phyloP scores from a whole-genome alignment of 2,329 filamentous ascomycete species.

The Nemania bipapillata region DNA sequence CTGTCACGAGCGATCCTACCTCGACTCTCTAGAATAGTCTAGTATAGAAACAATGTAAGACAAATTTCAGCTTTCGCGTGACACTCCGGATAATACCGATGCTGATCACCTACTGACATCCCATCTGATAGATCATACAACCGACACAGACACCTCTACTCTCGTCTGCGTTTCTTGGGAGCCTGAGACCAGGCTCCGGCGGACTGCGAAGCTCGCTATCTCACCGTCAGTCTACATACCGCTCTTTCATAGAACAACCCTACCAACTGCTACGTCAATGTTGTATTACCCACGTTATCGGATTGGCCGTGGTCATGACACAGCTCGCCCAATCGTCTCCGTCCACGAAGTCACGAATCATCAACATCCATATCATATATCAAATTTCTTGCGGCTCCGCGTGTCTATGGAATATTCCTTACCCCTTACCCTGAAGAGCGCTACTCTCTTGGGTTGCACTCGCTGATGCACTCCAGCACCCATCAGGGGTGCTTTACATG shows the following conservation, averaged over 20 bases:
- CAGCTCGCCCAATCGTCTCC: conserved; percentile 19
- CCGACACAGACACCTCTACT: neutral
- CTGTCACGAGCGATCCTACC: neutral
- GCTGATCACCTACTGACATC: conserved; percentile 2
- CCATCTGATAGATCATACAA: conserved; percentile 3
- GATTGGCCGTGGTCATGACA: conserved; percentile 12
- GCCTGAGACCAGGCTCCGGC: conserved; percentile 9
- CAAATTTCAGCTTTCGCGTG: conserved; percentile 3
- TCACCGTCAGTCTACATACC: conserved; percentile 10
- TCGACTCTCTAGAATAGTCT: neutral
- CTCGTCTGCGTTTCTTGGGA: neutral
- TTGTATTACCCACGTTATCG: neutral
- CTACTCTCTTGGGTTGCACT: neutral
- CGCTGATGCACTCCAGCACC: neutral
- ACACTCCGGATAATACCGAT: conserved; percentile 19
- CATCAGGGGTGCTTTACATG: conserved; percentile 17
- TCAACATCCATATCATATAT: conserved; percentile 10
- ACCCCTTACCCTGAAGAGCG: conserved; percentile 19
- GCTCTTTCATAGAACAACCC: conserved; percentile 1
- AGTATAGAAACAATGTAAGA: conserved; percentile 6
- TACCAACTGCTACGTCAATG: conserved; percentile 11
- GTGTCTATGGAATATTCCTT: conserved; percentile 9
- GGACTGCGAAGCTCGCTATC: conserved; percentile 18
- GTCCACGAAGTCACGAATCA: conserved; percentile 31
- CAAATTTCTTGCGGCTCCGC: conserved; percentile 30